phyloP scores from a whole-genome alignment of 768 basidiomycete genomes.

The Pisolithus sp. region DNA sequence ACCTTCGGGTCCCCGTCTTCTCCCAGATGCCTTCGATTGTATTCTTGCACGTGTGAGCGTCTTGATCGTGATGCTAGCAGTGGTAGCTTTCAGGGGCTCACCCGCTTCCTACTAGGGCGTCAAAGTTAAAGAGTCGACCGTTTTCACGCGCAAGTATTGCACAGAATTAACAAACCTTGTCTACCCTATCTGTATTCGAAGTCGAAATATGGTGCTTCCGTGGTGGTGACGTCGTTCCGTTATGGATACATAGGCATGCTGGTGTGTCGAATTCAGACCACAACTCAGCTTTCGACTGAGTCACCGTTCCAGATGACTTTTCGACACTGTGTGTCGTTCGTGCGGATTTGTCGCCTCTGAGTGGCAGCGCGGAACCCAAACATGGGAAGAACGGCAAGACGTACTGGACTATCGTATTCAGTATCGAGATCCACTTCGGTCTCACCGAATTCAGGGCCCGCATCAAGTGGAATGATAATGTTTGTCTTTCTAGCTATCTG shows the following conservation, averaged over 20 bases:
- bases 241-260: constrained; percentile 65
- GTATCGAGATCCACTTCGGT: constrained; percentile 78
- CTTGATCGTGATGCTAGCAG: not conserved
- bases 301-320: constrained; percentile 47
- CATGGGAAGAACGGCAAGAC: constrained; percentile 56
- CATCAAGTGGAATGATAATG: constrained; percentile 79
- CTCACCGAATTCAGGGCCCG: constrained; percentile 76
- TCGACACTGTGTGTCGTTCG: constrained; percentile 75
- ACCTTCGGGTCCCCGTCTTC: constrained; percentile 69
- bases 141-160: constrained; percentile 77
- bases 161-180: constrained; percentile 73
- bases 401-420: constrained; percentile 82
- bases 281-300: constrained; percentile 1
- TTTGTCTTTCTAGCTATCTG: constrained; percentile 30
- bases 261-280: constrained; percentile 11
- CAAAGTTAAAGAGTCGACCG: constrained; percentile 75
- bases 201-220: constrained; percentile 83
- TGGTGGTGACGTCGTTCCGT: constrained; percentile 63
- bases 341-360: constrained; percentile 68
- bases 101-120: constrained; percentile 39
- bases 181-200: constrained; percentile 73
- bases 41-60: constrained; percentile 56
- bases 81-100: constrained; percentile 3
- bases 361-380: constrained; percentile 65
- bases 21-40: constrained; percentile 80